These are phyloP conservation scores for Xerocomus brunneocitrinus DNA, from an alignment of 768 basidiomycete genomes.

Conservation along the genomic window DNA sequence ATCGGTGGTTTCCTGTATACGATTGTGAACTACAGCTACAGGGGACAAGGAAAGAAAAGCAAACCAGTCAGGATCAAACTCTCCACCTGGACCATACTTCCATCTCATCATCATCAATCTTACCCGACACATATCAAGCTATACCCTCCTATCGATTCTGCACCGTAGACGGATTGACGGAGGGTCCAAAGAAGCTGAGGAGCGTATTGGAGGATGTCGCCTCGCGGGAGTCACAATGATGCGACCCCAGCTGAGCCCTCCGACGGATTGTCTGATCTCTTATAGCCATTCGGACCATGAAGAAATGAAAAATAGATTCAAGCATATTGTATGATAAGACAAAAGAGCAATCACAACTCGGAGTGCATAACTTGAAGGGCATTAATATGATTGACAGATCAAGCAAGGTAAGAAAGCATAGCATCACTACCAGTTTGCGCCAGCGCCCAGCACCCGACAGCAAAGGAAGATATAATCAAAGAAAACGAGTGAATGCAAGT, in stretches of 20 bases:
- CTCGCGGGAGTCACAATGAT: conserved; percentile 27
- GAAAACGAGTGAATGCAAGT: background rate
- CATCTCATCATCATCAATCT: conserved; percentile 60
- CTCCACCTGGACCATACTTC: conserved; percentile 80
- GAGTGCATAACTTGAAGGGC: background rate
- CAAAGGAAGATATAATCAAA: background rate
- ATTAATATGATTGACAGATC: background rate
- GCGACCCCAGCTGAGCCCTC: background rate
- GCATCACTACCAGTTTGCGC: background rate
- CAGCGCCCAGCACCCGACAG: background rate
- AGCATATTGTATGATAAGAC: conserved; percentile 15
- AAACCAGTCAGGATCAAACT: conserved; percentile 81
- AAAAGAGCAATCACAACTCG: background rate
- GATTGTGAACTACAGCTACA: background rate
- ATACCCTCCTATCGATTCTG: conserved; percentile 84
- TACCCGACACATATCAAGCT: conserved; percentile 68
- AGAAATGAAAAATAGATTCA: conserved; percentile 16
- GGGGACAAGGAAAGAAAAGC: conserved; percentile 1
- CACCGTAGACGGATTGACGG: conserved; percentile 73
- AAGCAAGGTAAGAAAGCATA: background rate
- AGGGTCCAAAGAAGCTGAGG: conserved; percentile 49
- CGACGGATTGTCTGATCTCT: no score
- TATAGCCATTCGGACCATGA: no score
- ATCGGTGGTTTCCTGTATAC: conserved; percentile 41
- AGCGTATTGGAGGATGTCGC: conserved; percentile 34